Conservation (phyloP, 164 flowering plant species). For the Aristolochia fimbriata region DNA sequence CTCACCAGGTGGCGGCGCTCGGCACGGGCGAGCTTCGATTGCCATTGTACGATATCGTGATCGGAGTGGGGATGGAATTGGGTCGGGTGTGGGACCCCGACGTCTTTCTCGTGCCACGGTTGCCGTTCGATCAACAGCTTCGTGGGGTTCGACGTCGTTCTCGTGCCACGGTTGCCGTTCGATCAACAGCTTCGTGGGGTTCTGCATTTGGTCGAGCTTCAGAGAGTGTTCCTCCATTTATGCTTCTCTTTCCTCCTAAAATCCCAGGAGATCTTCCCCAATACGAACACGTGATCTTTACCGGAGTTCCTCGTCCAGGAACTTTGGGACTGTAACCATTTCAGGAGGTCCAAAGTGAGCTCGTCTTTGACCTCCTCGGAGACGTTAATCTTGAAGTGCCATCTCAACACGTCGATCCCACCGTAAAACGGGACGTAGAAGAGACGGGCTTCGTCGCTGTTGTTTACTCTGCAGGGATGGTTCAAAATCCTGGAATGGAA, state of each 20-base stretch:
- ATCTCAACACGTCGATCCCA: conserved; percentile 52
- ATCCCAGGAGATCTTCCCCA: conserved; percentile 83
- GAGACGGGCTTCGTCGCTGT: conserved; percentile 46
- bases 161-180: conserved; percentile 70
- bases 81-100: conserved; percentile 80
- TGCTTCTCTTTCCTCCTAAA: conserved; percentile 30
- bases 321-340: conserved; percentile 38
- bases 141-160: conserved; percentile 51
- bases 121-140: conserved; percentile 71
- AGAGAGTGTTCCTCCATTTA: conserved; percentile 59
- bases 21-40: conserved; percentile 27
- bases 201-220: conserved; percentile 44
- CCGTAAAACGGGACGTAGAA: conserved; percentile 82
- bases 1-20: conserved; percentile 31
- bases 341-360: conserved; percentile 39
- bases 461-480: conserved; percentile 63
- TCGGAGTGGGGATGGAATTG: conserved; percentile 63
- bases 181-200: conserved; percentile 58
- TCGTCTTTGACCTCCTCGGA: conserved; percentile 40
- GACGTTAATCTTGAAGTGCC: conserved; percentile 68
- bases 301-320: conserved; percentile 48
- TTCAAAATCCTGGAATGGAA: conserved; percentile 51
- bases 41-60: conserved; percentile 48
- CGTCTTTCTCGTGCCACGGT: conserved; percentile 66
- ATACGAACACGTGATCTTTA: conserved; percentile 63